phyloP scores from a whole-genome alignment of 116 monocot genomes.

The Thalassia testudinum region DNA sequence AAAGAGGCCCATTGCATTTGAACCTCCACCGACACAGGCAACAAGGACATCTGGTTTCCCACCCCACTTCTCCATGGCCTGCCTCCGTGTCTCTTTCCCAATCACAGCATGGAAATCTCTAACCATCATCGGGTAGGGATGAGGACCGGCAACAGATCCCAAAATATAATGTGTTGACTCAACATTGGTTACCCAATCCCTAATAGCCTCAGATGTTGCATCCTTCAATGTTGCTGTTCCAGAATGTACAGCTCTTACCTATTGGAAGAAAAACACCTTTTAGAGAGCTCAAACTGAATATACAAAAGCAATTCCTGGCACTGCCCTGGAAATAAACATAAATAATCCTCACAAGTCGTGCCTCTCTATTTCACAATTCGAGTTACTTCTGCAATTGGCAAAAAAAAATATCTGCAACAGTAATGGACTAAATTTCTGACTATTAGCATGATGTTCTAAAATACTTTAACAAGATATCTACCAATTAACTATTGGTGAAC shows the following conservation, averaged over 20 bases:
- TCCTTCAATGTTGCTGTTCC: slow-evolving; percentile 65
- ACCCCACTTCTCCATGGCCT: slow-evolving; percentile 57
- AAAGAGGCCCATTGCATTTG: slow-evolving; percentile 76
- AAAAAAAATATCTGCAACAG: no score
- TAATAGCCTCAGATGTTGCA: slow-evolving; percentile 58
- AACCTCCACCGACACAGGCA: slow-evolving; percentile 73
- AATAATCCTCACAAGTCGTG: no score
- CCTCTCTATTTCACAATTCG: no score
- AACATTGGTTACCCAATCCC: slow-evolving; percentile 73
- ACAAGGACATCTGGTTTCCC: slow-evolving; percentile 57
- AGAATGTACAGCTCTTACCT: slow-evolving; percentile 21
- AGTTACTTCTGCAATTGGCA: no score
- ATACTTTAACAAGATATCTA: no score
- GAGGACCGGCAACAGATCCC: slow-evolving; percentile 61
- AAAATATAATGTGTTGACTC: slow-evolving; percentile 64
- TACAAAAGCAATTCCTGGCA: no score
- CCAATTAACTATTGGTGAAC: no score
- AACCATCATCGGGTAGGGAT: slow-evolving; percentile 79
- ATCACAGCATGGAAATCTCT: slow-evolving; percentile 68
- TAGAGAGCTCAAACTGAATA: no score
- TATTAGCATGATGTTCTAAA: no score
- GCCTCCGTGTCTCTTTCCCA: slow-evolving; percentile 56
- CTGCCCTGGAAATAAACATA: no score
- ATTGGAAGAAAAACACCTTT: no score
- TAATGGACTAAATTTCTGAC: no score